Conservation (phyloP, 139 green algal genomes). For the Micromonas pusilla region DNA sequence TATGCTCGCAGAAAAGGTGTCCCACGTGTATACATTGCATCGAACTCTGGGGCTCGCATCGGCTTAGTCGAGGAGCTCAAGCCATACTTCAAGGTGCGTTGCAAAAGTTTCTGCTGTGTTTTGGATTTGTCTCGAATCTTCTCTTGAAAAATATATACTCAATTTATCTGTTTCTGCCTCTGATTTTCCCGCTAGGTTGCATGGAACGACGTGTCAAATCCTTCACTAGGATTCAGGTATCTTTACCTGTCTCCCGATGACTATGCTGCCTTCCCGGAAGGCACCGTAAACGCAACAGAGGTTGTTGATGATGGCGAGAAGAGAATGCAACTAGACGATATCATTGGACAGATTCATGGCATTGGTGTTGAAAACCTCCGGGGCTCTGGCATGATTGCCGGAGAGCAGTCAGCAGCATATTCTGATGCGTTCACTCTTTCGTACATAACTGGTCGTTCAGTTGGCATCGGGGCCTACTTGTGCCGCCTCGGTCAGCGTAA, state of each 20-base stretch:
- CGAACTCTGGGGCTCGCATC: slow-evolving; percentile 79
- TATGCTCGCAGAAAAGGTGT: slow-evolving; percentile 64
- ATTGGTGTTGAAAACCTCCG: slow-evolving; percentile 94
- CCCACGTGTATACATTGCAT: slow-evolving; percentile 84
- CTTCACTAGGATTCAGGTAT: slow-evolving; percentile 70
- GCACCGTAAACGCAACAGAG: slow-evolving; percentile 15
- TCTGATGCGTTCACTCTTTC: slow-evolving; percentile 88
- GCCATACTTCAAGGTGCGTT: slow-evolving; percentile 48
- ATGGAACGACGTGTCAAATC: slow-evolving; percentile 59
- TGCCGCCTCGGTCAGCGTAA: slow-evolving; percentile 73
- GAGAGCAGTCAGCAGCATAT: slow-evolving; percentile 60
- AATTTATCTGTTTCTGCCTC: no score
- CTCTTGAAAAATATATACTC: no score
- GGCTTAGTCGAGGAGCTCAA: slow-evolving; percentile 79
- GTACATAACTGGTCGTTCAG: slow-evolving; percentile 74
- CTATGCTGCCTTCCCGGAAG: slow-evolving; percentile 21
- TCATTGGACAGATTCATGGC: slow-evolving; percentile 91
- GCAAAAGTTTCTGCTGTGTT: no score
- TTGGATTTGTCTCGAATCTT: no score
- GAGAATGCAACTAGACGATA: slow-evolving; percentile 55
- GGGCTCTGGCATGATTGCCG: slow-evolving; percentile 89
- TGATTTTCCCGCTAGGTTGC: no score
- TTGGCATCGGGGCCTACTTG: slow-evolving; percentile 94
- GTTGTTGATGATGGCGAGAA: slow-evolving; percentile 24
- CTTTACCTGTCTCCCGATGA: slow-evolving; percentile 79